Evolutionary conservation across 768 basidiomycete species (phyloP).

Genomic region (Pisolithus marmoratus): DNA sequence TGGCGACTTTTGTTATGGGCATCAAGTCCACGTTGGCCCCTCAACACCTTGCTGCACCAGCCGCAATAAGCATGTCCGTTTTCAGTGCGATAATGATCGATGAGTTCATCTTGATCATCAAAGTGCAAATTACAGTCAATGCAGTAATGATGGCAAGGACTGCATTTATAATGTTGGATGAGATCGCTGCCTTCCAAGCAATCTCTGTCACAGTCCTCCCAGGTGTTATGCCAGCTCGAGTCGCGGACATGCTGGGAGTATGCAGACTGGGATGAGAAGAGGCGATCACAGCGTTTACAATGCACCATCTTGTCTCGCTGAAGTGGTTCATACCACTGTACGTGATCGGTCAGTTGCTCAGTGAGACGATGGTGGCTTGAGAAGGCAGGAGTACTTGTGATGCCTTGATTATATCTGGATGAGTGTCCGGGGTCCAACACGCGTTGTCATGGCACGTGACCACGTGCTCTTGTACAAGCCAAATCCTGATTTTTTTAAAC

Average conservation of each 20-base stretch:
- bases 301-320: conserved; percentile 13
- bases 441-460: conserved; percentile 26
- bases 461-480: neutral
- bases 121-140: conserved; percentile 42
- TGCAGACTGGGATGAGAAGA: conserved; percentile 21
- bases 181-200: conserved; percentile 32
- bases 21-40: conserved; percentile 28
- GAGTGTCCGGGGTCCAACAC: conserved; percentile 22
- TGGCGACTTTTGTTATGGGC: conserved; percentile 42
- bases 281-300: conserved; percentile 32
- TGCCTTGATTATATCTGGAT: neutral
- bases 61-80: conserved; percentile 34
- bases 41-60: conserved; percentile 35
- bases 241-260: conserved; percentile 26
- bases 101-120: conserved; percentile 26
- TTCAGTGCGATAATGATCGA: conserved; percentile 31
- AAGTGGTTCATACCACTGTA: too few relatives aligned
- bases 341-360: too few relatives aligned
- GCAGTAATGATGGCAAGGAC: conserved; percentile 42
- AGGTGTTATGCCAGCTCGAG: conserved; percentile 34
- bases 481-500: neutral
- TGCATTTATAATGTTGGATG: conserved; percentile 43
- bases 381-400: too few relatives aligned
- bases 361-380: neutral
- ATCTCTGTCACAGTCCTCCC: conserved; percentile 37